Evolutionary conservation across 2,329 filamentous ascomycete genomes (phyloP).

Genomic region (Penicillium sp.): DNA sequence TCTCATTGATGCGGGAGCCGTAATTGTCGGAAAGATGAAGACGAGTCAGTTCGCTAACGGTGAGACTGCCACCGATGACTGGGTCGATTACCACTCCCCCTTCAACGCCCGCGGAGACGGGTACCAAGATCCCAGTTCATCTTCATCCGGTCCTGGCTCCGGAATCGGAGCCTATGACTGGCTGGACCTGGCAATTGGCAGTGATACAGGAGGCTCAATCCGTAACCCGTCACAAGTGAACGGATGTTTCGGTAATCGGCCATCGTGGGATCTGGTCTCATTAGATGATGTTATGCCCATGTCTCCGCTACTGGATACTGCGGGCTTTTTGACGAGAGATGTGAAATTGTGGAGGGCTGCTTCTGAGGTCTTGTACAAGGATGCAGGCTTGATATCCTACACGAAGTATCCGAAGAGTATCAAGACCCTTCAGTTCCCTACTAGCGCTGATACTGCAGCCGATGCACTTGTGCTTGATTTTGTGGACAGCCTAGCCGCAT

Average conservation of each 20-base stretch:
- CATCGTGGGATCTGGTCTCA: slow-evolving; percentile 48
- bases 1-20: slow-evolving; percentile 60
- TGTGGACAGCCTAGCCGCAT: slow-evolving; percentile 21
- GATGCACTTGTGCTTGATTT: slow-evolving; percentile 25
- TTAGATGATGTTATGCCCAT: slow-evolving; percentile 53
- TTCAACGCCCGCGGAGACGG: slow-evolving; percentile 42
- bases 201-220: slow-evolving; percentile 43
- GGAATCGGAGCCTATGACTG: slow-evolving; percentile 38
- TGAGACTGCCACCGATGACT: slow-evolving; percentile 26
- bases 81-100: slow-evolving; percentile 39
- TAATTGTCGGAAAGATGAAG: slow-evolving; percentile 40
- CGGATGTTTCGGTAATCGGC: slow-evolving; percentile 53
- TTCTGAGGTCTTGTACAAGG: slow-evolving; percentile 41
- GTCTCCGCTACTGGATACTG: slow-evolving; percentile 45
- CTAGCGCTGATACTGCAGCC: slow-evolving; percentile 19
- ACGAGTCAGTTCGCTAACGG: slow-evolving; percentile 37
- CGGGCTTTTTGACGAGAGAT: slow-evolving; percentile 41
- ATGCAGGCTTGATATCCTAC: slow-evolving; percentile 47
- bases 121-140: slow-evolving; percentile 32
- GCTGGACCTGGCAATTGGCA: slow-evolving; percentile 53
- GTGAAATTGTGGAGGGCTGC: slow-evolving; percentile 17
- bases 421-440: background rate
- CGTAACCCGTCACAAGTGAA: slow-evolving; percentile 51
- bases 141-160: slow-evolving; percentile 26
- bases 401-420: slow-evolving; percentile 35